phyloP scores from a whole-genome alignment of 2,329 filamentous ascomycete species.

The Monilinia fructigena region DNA sequence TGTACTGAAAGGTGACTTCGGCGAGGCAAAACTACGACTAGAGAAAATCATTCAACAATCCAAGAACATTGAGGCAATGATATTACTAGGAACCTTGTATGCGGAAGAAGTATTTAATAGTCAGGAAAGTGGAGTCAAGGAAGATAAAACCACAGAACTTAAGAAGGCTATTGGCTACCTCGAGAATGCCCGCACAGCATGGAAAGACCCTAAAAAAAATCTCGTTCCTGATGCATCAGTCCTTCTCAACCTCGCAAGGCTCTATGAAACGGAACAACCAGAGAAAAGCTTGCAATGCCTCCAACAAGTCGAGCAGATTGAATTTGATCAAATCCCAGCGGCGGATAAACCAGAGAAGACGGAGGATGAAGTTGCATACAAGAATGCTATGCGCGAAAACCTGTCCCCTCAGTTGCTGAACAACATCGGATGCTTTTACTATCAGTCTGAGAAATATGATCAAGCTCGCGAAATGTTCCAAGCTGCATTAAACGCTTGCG shows the following conservation, averaged over 20 bases:
- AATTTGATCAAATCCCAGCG: constrained; percentile 73
- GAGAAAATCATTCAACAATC: constrained; percentile 92
- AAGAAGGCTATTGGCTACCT: constrained; percentile 85
- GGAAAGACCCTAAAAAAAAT: constrained; percentile 91
- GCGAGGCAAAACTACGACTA: constrained; percentile 87
- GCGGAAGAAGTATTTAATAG: constrained; percentile 89
- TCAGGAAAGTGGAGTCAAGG: constrained; percentile 69
- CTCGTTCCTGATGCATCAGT: constrained; percentile 80
- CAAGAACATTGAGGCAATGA: constrained; percentile 84
- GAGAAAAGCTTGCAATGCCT: constrained; percentile 92
- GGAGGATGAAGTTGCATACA: constrained; percentile 60
- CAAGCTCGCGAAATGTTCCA: constrained; percentile 86
- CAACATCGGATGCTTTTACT: constrained; percentile 96
- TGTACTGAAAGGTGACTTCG: constrained; percentile 77
- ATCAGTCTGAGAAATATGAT: constrained; percentile 78
- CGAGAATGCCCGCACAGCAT: constrained; percentile 79
- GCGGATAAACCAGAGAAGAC: constrained; percentile 62
- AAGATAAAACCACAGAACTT: constrained; percentile 81
- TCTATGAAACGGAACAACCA: constrained; percentile 82
- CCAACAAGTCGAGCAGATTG: constrained; percentile 86
- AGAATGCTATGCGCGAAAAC: constrained; percentile 66
- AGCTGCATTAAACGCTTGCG: constrained; percentile 82
- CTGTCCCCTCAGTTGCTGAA: constrained; percentile 90
- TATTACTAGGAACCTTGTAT: constrained; percentile 84
- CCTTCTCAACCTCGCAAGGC: constrained; percentile 82